phyloP scores from a whole-genome alignment of 192 early-diverging fungal genomes.

The Chytriomyces sp. region DNA sequence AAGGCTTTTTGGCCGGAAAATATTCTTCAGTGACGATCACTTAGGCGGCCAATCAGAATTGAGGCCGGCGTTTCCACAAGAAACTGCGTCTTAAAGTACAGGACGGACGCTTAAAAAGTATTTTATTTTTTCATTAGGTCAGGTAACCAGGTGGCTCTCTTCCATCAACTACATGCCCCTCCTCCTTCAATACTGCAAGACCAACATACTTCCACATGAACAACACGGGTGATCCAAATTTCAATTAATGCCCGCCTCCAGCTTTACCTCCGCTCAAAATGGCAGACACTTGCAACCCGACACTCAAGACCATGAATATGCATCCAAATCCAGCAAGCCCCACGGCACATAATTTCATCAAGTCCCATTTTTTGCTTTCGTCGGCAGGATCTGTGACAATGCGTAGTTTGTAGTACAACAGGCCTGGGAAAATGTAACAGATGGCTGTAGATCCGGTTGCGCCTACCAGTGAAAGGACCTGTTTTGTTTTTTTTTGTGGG shows the following conservation, averaged over 20 bases:
- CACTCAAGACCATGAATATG: constrained; percentile 70
- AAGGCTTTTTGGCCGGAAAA: too few relatives aligned
- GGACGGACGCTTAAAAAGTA: too few relatives aligned
- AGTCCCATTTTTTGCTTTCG: constrained; percentile 54
- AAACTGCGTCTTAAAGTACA: too few relatives aligned
- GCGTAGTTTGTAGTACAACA: constrained; percentile 86
- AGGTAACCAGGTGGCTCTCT: too few relatives aligned
- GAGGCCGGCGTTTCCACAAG: too few relatives aligned
- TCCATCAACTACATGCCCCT: too few relatives aligned
- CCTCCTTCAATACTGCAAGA: too few relatives aligned
- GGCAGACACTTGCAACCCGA: constrained; percentile 29
- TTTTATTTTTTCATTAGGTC: too few relatives aligned
- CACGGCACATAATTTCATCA: constrained; percentile 69
- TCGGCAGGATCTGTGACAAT: constrained; percentile 20
- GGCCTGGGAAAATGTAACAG: constrained; percentile 93
- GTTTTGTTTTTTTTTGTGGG: not conserved
- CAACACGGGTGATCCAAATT: too few relatives aligned
- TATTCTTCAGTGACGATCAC: too few relatives aligned
- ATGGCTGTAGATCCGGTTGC: constrained; percentile 96
- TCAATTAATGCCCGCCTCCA: constrained; percentile 6
- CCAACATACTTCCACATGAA: too few relatives aligned
- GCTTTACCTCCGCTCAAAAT: constrained; percentile 13
- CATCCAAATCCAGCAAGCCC: constrained; percentile 70
- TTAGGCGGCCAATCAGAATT: too few relatives aligned
- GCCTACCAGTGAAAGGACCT: constrained; percentile 90